phyloP scores from a whole-genome alignment of 768 basidiomycete genomes.

The Gloeophyllum trabeum region DNA sequence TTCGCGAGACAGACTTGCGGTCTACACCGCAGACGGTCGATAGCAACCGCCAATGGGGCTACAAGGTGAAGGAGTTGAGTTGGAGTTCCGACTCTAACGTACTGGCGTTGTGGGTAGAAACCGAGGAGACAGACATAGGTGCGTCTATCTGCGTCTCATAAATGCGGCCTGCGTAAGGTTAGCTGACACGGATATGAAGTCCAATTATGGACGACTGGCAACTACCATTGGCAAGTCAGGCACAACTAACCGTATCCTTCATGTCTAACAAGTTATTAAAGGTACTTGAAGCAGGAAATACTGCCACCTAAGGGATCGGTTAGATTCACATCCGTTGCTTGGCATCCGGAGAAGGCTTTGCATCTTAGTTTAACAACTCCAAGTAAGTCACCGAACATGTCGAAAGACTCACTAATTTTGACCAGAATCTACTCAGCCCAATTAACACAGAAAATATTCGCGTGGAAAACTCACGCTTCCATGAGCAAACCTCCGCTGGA shows the following conservation, averaged over 20 bases:
- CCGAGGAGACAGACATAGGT: conserved; percentile 61
- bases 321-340: conserved; percentile 63
- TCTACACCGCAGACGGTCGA: conserved; percentile 1
- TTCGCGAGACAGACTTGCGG: conserved; percentile 27
- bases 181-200: conserved; percentile 33
- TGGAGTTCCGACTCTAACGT: conserved; percentile 91
- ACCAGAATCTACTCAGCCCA: conserved; percentile 24
- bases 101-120: conserved; percentile 76
- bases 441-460: conserved; percentile 49
- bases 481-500: conserved; percentile 49
- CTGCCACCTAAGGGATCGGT: conserved; percentile 30
- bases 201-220: conserved; percentile 89
- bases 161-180: too few relatives aligned
- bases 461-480: conserved; percentile 73
- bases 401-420: conserved; percentile 2
- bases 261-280: too few relatives aligned
- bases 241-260: too few relatives aligned
- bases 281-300: conserved; percentile 93
- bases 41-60: conserved; percentile 41
- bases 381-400: conserved; percentile 30
- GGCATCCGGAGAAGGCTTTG: conserved; percentile 81
- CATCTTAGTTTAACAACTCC: conserved; percentile 54
- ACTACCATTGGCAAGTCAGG: conserved; percentile 82
- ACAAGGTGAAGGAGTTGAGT: conserved; percentile 59
- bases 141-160: too few relatives aligned